Evolutionary conservation across 305 asterid genomes (phyloP).

Genomic region (Stenogyne calaminthoides): DNA sequence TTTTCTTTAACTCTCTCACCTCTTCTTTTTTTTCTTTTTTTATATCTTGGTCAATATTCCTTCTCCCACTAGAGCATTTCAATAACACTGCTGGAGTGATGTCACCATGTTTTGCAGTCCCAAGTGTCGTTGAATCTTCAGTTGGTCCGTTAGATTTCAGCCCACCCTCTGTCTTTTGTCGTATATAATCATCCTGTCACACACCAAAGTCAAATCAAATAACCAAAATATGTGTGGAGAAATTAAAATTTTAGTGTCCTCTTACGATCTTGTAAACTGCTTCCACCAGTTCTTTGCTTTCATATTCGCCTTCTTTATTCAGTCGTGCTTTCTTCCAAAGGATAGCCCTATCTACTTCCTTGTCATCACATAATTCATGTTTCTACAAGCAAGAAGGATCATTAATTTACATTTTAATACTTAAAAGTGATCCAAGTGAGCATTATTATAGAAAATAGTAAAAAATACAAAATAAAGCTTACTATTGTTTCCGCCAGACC

Average conservation of each 20-base stretch:
- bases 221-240: background rate
- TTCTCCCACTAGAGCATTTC: background rate
- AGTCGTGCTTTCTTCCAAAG: slow-evolving; percentile 13
- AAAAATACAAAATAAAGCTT: background rate
- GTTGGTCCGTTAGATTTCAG: background rate
- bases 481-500: slow-evolving; percentile 2
- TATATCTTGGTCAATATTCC: background rate
- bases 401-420: background rate
- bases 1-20: background rate
- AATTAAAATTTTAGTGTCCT: background rate
- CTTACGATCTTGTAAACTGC: background rate
- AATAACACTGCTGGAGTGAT: background rate
- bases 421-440: background rate
- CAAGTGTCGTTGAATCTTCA: background rate
- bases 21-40: background rate
- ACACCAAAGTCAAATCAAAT: background rate
- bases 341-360: background rate
- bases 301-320: background rate
- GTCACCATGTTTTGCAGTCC: background rate
- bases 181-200: slow-evolving; percentile 7
- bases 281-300: background rate
- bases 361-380: slow-evolving; percentile 3
- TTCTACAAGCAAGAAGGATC: background rate
- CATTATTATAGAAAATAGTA: background rate
- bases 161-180: background rate